Evolutionary conservation across 768 basidiomycete genomes (phyloP), one percentile per base, ranked within the genome.

Genomic region (Crucibulum laeve): DNA sequence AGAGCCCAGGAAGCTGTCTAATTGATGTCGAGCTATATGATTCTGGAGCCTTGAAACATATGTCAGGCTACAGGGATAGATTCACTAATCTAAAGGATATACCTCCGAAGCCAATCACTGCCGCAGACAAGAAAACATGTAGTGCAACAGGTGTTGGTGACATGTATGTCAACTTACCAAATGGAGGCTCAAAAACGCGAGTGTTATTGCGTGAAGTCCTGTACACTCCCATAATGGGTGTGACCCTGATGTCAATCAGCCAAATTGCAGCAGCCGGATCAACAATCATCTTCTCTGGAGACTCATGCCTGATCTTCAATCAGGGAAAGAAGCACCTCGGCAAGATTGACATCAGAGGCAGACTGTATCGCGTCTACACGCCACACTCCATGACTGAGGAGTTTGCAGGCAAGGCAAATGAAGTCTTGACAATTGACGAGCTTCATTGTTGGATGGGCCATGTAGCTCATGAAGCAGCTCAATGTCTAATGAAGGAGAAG

Each of bases 171-270:
- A 49, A 63, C 24, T 44, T 69, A 34, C 65, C 67, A 8, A 59
- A 67, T 48, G 61, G 63, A 22, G 37, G 49, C 18, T 50, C 58
- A 19, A 14, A 25, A 21, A 49, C 53, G 0, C 40, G 56, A 13
- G 41, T 68, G 2, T 42, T 44, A 4, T 53, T 71, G 14, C 60
- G 50, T 2, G 52, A 67, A 34, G 65, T 69, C 15, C 49, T 70
- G 4, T 68, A 69, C 43, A 58, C 66, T 5, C 68, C 63, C 0
- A 61, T 66, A 18, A 57, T 68, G 4, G 59, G 63, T 2, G 67
- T 65, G 44, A 70, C 63, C 8, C 56, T 71, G 4, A 47, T 69
- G 7, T 69, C 64, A 1, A 54, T 67, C 28, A 59, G 64, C 4
- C 41, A 44, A 24, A 56, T 70, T 6, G 63, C 67, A 35, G 52